Evolutionary conservation across 179 eudicot genomes (phyloP), one percentile per base, ranked within the genome.

Genomic region (Gypsophila paniculata): DNA sequence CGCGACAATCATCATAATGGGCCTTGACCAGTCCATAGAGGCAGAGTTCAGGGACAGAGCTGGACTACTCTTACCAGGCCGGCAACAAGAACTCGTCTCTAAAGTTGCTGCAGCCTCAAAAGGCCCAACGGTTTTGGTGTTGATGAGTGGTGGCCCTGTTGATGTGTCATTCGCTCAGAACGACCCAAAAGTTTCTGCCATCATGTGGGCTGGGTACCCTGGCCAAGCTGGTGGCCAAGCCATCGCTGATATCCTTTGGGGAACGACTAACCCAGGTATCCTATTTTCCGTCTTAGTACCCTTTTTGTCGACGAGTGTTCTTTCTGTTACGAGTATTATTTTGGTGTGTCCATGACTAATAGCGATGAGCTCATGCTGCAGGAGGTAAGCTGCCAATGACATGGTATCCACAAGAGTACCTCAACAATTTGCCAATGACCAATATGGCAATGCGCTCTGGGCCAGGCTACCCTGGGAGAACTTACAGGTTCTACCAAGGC

Each of bases 141-240:
- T 94, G 53, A 87, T 89, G 76, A 93, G 95, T 46, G 99, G 99
- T 62, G 99, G 99, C 26, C 96, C 99, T 18, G 51, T 90, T 48
- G 97, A 94, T 65, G 82, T 94, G 22, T 86, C 94, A 0, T 91
- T 94, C 64, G 97, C 97, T 70, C 71, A 87, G 72, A 77, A 76
- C 8, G 91, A 94, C 53, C 89, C 90, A 4, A 75, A 75, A 8
- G 82, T 91, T 38, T 83, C 86, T 0, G 83, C 92, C 72, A 90
- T 91, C 62, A 55, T 91, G 17, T 91, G 97, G 97, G 85, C 86
- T 44, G 97, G 96, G 48, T 91, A 91, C 78, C 97, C 97, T 2
- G 97, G 93, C 38, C 96, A 91, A 77, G 86, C 90, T 39, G 97
- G 93, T 79, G 97, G 96, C 8, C 77, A 74, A 62, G 96, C 97